These are phyloP conservation scores for Omphalotus olearius DNA, from an alignment of 1,284 basidiomycete genomes.

Conservation along the genomic window DNA sequence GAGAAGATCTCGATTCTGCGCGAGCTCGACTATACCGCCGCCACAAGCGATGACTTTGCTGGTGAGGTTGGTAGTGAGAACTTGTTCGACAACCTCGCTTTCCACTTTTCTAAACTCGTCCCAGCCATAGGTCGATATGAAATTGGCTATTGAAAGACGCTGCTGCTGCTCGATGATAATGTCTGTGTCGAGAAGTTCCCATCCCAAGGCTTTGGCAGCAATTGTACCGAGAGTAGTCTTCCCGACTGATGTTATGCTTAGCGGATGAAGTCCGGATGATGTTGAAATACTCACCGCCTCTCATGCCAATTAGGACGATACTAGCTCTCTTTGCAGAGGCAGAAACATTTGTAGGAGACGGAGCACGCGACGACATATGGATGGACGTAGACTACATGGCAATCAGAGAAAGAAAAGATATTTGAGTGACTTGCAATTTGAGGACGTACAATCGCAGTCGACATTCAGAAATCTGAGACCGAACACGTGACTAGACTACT, in stretches of 20 bases:
- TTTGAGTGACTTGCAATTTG: no score
- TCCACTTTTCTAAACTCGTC: slow-evolving; percentile 21
- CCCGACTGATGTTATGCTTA: slow-evolving; percentile 17
- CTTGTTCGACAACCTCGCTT: slow-evolving; percentile 19
- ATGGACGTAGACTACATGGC: no score
- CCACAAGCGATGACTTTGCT: slow-evolving; percentile 24
- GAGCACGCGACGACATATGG: no score
- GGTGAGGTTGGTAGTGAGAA: slow-evolving; percentile 17
- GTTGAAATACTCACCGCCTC: slow-evolving; percentile 19
- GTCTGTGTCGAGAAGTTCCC: slow-evolving; percentile 25
- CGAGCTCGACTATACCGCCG: slow-evolving; percentile 21
- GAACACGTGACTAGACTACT: slow-evolving; percentile 11
- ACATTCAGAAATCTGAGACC: no score
- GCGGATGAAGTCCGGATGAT: background rate
- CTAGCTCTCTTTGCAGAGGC: slow-evolving; percentile 20
- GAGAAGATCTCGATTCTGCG: slow-evolving; percentile 18
- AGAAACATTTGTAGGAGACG: slow-evolving; percentile 16
- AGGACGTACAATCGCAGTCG: no score
- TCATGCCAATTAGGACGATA: slow-evolving; percentile 25
- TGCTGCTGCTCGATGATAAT: slow-evolving; percentile 20
- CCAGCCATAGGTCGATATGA: slow-evolving; percentile 19
- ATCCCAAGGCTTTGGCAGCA: slow-evolving; percentile 23
- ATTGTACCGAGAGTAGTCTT: slow-evolving; percentile 25
- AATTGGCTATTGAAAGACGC: slow-evolving; percentile 17
- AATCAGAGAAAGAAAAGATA: no score